A percentile compares a stretch with the other conserved stretches of the same genome.
Evolutionary conservation across 176 grass and related monocot genomes (phyloP).

Genomic region (Aegilops tauschii): DNA sequence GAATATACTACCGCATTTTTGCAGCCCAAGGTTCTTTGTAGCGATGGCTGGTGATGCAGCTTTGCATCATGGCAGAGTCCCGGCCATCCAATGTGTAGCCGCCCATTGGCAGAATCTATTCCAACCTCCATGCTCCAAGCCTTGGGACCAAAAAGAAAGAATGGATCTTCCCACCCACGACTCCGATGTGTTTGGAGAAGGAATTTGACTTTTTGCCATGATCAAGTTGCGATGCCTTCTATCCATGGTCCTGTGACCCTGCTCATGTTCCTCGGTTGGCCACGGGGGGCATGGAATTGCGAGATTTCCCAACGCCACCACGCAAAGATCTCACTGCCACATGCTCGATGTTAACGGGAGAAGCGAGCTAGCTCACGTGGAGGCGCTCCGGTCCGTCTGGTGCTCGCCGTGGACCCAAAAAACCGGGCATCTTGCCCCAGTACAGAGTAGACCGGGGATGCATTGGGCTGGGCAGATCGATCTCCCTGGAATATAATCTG

Average conservation of each 20-base stretch:
- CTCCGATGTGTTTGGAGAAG: conserved; percentile 43
- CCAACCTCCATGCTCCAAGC: background rate
- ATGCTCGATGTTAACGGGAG: background rate
- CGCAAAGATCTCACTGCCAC: conserved; percentile 2
- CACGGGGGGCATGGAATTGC: conserved; percentile 21
- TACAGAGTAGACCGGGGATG: background rate
- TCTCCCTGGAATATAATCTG: conserved; percentile 48
- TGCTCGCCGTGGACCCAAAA: conserved; percentile 18
- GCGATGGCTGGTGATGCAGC: background rate
- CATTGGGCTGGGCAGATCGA: conserved; percentile 4
- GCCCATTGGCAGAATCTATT: background rate
- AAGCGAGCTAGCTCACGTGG: conserved; percentile 24
- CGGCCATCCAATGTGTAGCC: background rate
- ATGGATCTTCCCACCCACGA: conserved; percentile 24
- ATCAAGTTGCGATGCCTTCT: conserved; percentile 12
- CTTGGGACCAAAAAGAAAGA: background rate
- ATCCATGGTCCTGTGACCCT: conserved; percentile 1
- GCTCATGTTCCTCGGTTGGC: conserved; percentile 10
- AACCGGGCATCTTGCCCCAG: conserved; percentile 26
- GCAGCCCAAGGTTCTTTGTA: background rate
- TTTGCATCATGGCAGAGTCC: background rate
- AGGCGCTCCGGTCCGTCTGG: conserved; percentile 15
- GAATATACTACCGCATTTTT: background rate
- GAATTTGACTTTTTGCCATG: conserved; percentile 27
- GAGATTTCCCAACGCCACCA: background rate